Percentiles rank a stretch among this genome's conserved stretches.
Conservation (phyloP, 441 rosid species). For the Rhodomyrtus psidioides region DNA sequence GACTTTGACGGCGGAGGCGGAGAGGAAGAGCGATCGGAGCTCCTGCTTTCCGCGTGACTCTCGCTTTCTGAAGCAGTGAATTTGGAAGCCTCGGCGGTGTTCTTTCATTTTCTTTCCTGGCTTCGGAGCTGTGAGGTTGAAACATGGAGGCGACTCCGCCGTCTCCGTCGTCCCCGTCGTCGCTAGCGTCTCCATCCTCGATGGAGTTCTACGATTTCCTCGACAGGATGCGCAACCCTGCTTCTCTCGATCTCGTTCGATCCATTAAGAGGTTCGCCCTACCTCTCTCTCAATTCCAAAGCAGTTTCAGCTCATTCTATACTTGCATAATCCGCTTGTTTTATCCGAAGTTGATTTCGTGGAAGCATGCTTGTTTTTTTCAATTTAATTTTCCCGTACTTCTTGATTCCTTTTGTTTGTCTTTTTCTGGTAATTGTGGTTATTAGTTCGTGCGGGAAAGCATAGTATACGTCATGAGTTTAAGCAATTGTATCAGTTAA, state of each 20-base stretch:
- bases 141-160: neutral
- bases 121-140: neutral
- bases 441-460: neutral
- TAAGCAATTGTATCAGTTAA: neutral
- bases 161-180: neutral
- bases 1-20: neutral
- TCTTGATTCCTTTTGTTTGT: neutral
- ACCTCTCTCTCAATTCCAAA: neutral
- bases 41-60: neutral
- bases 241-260: constrained; percentile 49
- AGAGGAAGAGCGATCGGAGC: neutral
- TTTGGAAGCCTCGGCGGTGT: neutral
- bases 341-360: neutral
- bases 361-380: neutral
- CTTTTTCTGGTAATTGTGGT: neutral
- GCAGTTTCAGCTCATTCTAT: neutral
- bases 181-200: constrained; percentile 5
- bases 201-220: constrained; percentile 35
- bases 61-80: neutral
- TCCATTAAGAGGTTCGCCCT: constrained; percentile 43
- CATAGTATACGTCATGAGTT: neutral
- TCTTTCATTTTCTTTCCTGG: too few relatives aligned
- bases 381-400: neutral
- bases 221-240: constrained; percentile 38
- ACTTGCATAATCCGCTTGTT: neutral